Base-by-base conservation (phyloP, 2,329 filamentous ascomycete genomes). In the Triangularia verruculosa region DNA sequence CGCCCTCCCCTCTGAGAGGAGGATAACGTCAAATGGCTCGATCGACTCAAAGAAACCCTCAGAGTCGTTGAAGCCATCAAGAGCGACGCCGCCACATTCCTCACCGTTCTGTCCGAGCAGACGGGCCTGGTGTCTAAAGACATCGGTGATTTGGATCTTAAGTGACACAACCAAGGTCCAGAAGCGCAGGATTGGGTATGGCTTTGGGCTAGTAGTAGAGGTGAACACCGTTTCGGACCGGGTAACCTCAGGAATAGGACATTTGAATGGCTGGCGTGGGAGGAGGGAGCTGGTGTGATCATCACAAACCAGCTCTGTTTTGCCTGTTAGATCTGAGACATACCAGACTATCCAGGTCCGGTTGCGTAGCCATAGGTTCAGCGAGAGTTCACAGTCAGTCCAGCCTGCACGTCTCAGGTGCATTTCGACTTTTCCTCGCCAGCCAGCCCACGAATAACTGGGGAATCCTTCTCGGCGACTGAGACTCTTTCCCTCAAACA, bases 381-480 rank as follows among this genome's bases (percentile, higher is more conserved):
- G 4, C 27, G 27, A 5, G 5, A 28, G 9, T 9, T 28, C 27
- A 9, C 27, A 28, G 5, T 28, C 76, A 13, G 74, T 70, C 27
- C 78, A 75, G 2, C 69, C 60, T 2, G 75, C 69, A 43, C 71
- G 70, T 0, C 65, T 61, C 4, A 78, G 70, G 1, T 28, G 27
- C 27, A 78, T 68, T 0, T 64, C 53, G 43, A 53, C 47, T 15
- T 53, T 7, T 24, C 63, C 63, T 15, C 12, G 27, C 63, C 63
- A 65, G 8, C 60, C 63, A 2, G 59, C 56, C 63, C 63, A 65
- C 3, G 63, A 65, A 17, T 62, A 62, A 34, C 60, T 65, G 3
- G 63, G 63, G 20, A 65, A 65, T 4, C 25, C 52, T 2, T 4
- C 0, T 2, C 60, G 47, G 7, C 63, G 60, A 15, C 15, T 20